A percentile compares a stretch with the other conserved stretches of the same genome.
These are phyloP conservation scores for Anethum foeniculum DNA, from an alignment of 140 eudicot species.

Conservation along the genomic window DNA sequence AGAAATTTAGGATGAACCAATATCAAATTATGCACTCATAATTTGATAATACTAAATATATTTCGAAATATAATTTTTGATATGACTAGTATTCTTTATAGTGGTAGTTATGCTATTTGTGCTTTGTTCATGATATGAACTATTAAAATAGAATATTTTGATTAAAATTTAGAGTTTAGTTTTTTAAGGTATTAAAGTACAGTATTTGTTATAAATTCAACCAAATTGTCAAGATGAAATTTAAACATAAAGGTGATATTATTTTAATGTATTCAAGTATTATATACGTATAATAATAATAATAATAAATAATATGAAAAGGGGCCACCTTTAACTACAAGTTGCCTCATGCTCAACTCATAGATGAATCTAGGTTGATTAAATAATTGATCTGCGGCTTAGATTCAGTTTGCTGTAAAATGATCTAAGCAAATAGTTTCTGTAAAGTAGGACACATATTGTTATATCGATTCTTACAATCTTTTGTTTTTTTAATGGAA, in stretches of 20 bases:
- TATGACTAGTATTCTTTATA: background rate
- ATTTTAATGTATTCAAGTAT: background rate
- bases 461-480: background rate
- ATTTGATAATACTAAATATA: background rate
- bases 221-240: background rate
- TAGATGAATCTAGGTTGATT: background rate
- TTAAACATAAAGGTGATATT: background rate
- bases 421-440: background rate
- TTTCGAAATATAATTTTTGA: background rate
- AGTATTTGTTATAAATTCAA: background rate
- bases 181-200: background rate
- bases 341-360: background rate
- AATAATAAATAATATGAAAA: background rate
- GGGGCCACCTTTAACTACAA: background rate
- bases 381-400: background rate
- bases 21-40: background rate
- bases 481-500: conserved; percentile 11
- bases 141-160: background rate
- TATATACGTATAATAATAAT: background rate
- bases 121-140: background rate
- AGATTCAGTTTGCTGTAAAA: background rate
- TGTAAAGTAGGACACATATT: background rate
- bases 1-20: background rate
- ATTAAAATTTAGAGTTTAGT: background rate
- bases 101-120: background rate